These are phyloP conservation scores for Buxus sempervirens DNA, from an alignment of 164 flowering plant genomes.

Conservation along the genomic window DNA sequence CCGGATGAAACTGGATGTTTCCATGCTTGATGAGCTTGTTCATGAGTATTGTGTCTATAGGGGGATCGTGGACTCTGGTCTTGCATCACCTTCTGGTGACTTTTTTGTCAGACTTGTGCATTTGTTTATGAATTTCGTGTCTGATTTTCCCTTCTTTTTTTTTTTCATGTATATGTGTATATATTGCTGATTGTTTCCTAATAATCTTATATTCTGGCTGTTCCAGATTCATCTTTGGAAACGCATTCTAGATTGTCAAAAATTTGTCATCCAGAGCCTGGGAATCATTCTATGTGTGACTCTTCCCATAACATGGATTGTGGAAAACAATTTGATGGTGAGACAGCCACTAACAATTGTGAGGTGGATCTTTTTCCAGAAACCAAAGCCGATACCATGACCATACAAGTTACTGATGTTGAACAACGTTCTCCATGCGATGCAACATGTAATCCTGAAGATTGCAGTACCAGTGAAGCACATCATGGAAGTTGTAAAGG, in stretches of 20 bases:
- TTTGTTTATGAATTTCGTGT: background rate
- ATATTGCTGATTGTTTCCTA: background rate
- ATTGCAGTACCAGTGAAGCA: slow-evolving; percentile 82
- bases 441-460: slow-evolving; percentile 40
- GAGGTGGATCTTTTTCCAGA: slow-evolving; percentile 33
- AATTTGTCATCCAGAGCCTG: slow-evolving; percentile 31
- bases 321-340: slow-evolving; percentile 49
- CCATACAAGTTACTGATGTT: slow-evolving; percentile 35
- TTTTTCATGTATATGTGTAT: no score
- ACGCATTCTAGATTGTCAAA: slow-evolving; percentile 20
- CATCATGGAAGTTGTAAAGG: slow-evolving; percentile 33
- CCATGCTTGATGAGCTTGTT: slow-evolving; percentile 86
- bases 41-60: slow-evolving; percentile 92
- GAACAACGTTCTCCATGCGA: slow-evolving; percentile 58
- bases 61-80: slow-evolving; percentile 74
- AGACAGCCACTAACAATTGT: slow-evolving; percentile 34
- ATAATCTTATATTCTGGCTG: slow-evolving; percentile 6
- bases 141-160: background rate
- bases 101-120: background rate
- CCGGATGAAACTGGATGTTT: slow-evolving; percentile 71
- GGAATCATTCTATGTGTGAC: slow-evolving; percentile 36
- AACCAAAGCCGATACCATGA: slow-evolving; percentile 31
- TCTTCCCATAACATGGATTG: slow-evolving; percentile 35
- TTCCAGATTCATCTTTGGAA: slow-evolving; percentile 30
- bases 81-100: slow-evolving; percentile 34